Evolutionary conservation across 1,284 basidiomycete species (phyloP), one percentile per base, ranked within the genome.

Genomic region (Wallemia ichthyophaga): DNA sequence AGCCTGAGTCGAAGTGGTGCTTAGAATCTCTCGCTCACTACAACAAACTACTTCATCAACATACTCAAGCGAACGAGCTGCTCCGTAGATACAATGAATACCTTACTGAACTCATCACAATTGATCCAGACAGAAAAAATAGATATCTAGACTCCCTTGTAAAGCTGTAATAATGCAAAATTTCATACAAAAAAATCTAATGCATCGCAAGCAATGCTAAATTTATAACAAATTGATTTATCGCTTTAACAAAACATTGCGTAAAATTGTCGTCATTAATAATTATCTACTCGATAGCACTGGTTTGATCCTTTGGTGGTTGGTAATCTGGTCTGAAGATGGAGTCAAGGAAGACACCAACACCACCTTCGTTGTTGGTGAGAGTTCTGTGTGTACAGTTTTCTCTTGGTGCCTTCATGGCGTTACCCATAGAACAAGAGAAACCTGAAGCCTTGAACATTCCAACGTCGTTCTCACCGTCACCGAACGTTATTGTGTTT

Each of bases 1-100:
- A 96, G 67, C 82, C 89, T 1, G 86, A 92, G 63, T 87, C 85
- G 63, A 94, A 88, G 75, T 96, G 87, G 88, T 89, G 85, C 66
- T 80, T 94, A 75, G 86, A 91, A 64, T 85, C 84, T 0, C 75
- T 92, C n/a, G 79, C 86, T 0, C 77, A 84, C 64, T 89, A 89
- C 69, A 81, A 81, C 65, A 73, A 71, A 48, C 67, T 82, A 32
- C 66, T 83, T 11, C 27, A 58, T 24, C 21, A n/a, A 7, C 31
- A 32, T 24, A 55, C 58, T 58, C 61, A 48, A 61, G 61, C 67
- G 9, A 64, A 67, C 1, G 68, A 71, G 7, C n/a, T 48, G 37
- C 13, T 48, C 9, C 37, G n/a, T 21, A 48, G n/a, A 21, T 48
- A 48, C 37, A 48, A 48, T 21, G 37, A 21, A 48, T 48, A 48